Conservation (phyloP, 805 yeast species). For the Helenozyma rhizophorensis region DNA sequence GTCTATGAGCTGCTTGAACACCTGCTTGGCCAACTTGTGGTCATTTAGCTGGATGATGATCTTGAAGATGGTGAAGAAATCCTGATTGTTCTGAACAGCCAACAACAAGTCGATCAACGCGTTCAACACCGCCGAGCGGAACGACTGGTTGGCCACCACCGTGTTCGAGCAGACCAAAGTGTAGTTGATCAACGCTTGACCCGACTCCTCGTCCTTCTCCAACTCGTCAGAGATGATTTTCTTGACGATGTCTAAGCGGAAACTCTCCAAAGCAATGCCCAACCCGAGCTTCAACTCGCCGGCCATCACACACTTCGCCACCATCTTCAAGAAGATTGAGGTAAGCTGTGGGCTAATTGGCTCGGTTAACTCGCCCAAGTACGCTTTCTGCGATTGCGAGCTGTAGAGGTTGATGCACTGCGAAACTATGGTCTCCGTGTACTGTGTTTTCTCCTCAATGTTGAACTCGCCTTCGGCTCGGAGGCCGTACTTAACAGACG, state of each 20-base stretch:
- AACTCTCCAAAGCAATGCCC: conserved; percentile 88
- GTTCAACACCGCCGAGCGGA: conserved; percentile 24
- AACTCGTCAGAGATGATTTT: conserved; percentile 44
- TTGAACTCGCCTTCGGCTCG: conserved; percentile 80
- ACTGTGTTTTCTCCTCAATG: conserved; percentile 73
- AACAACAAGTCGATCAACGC: conserved; percentile 59
- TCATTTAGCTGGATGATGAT: conserved; percentile 87
- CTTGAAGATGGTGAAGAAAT: conserved; percentile 79
- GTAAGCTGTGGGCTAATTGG: conserved; percentile 59
- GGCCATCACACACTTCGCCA: conserved; percentile 65
- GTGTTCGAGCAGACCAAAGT: conserved; percentile 70
- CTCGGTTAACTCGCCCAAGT: conserved; percentile 17
- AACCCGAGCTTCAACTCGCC: conserved; percentile 77
- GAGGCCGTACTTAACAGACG: conserved; percentile 84
- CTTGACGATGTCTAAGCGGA: conserved; percentile 76
- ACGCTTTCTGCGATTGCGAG: conserved; percentile 49
- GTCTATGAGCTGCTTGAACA: conserved; percentile 62
- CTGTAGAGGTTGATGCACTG: conserved; percentile 87
- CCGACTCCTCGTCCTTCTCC: conserved; percentile 45
- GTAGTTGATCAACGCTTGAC: conserved; percentile 59
- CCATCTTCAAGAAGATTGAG: conserved; percentile 79
- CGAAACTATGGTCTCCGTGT: conserved; percentile 88
- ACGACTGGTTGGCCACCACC: conserved; percentile 26
- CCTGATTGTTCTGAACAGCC: conserved; percentile 52
- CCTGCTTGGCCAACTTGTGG: conserved; percentile 57